Percentiles rank a stretch among this genome's conserved stretches.
These are phyloP conservation scores for Lizonia empirigonia DNA, from an alignment of 2,329 filamentous ascomycete species.

Conservation along the genomic window DNA sequence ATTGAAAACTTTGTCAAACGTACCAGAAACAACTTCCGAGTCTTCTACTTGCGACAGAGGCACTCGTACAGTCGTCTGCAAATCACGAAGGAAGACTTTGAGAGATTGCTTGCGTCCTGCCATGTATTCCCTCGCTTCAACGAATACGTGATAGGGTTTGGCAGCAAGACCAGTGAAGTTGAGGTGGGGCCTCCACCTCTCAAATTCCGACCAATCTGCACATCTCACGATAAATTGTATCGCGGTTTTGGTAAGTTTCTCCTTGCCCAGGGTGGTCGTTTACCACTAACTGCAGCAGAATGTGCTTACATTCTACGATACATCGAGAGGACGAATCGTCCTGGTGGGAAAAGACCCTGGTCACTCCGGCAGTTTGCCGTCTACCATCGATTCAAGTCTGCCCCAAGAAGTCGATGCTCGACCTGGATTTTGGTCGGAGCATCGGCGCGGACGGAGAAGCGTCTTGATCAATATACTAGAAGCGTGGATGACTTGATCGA, in stretches of 20 bases:
- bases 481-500: neutral
- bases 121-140: constrained; percentile 28
- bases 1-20: constrained; percentile 1
- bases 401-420: neutral
- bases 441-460: neutral
- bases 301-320: constrained; percentile 9
- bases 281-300: neutral
- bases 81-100: constrained; percentile 19
- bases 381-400: constrained; percentile 22
- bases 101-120: constrained; percentile 8
- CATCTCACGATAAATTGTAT: neutral
- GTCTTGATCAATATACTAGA: neutral
- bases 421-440: constrained; percentile 7
- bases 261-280: neutral
- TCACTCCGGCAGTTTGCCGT: constrained; percentile 25
- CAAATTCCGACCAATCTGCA: constrained; percentile 1
- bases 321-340: constrained; percentile 3
- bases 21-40: constrained; percentile 24
- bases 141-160: constrained; percentile 26
- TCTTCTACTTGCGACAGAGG: constrained; percentile 29
- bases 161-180: constrained; percentile 14
- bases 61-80: constrained; percentile 25
- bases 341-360: constrained; percentile 13
- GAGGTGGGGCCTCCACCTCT: constrained; percentile 30
- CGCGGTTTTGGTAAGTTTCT: constrained; percentile 5